Percentiles rank a stretch among this genome's conserved stretches.
phyloP scores from a whole-genome alignment of 495 filamentous ascomycete species.

The Xylaria nigripes region DNA sequence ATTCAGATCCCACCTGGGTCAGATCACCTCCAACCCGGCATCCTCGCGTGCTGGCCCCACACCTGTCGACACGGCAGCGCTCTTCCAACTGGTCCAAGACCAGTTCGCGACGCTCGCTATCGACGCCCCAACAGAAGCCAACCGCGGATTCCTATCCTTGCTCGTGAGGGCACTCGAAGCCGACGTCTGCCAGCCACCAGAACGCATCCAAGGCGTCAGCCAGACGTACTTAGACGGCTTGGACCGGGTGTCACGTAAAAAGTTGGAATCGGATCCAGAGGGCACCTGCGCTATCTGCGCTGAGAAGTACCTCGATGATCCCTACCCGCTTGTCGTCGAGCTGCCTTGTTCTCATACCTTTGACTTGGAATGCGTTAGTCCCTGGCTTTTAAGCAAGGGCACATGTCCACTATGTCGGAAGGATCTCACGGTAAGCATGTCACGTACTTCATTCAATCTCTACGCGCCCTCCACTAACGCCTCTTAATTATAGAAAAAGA shows the following conservation, averaged over 20 bases:
- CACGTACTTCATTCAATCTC: background rate
- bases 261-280: conserved; percentile 44
- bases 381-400: conserved; percentile 81
- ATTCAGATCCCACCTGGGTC: conserved; percentile 71
- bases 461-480: background rate
- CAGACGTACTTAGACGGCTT: conserved; percentile 74
- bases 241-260: conserved; percentile 67
- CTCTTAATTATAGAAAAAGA: conserved; percentile 43
- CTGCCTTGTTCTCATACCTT: conserved; percentile 85
- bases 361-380: conserved; percentile 89
- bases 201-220: conserved; percentile 62
- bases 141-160: conserved; percentile 47
- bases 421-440: conserved; percentile 46
- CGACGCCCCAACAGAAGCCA: conserved; percentile 48
- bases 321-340: conserved; percentile 73
- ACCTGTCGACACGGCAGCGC: conserved; percentile 62
- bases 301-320: conserved; percentile 72
- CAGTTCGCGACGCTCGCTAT: conserved; percentile 35
- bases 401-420: conserved; percentile 84
- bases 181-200: conserved; percentile 58
- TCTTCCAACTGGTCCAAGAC: conserved; percentile 45
- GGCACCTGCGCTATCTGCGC: conserved; percentile 83
- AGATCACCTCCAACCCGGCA: conserved; percentile 41
- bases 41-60: conserved; percentile 55
- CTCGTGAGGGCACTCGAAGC: conserved; percentile 41